Evolutionary conservation across 2,329 filamentous ascomycete species (phyloP).

Genomic region (Emericellopsis cladophorae): DNA sequence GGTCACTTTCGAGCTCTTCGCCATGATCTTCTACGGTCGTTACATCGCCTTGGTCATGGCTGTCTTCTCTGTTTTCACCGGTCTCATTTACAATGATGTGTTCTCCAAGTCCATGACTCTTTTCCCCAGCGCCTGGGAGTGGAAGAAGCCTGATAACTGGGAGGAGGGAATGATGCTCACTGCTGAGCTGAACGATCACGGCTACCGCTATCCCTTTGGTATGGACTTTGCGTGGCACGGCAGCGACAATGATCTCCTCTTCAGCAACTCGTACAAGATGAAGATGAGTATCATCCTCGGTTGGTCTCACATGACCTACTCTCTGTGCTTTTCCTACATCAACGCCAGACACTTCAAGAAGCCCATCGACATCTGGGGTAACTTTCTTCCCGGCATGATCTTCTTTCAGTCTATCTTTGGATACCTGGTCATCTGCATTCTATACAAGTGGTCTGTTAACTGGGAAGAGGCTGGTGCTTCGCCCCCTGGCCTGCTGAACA

Average conservation of each 20-base stretch:
- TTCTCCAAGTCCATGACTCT: slow-evolving; percentile 90
- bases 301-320: slow-evolving; percentile 99
- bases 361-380: slow-evolving; percentile 91
- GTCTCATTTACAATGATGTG: slow-evolving; percentile 92
- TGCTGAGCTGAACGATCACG: slow-evolving; percentile 51
- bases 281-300: slow-evolving; percentile 97
- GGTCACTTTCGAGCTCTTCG: slow-evolving; percentile 83
- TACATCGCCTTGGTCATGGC: slow-evolving; percentile 99
- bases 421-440: slow-evolving; percentile 83
- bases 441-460: slow-evolving; percentile 95
- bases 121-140: slow-evolving; percentile 85
- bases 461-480: slow-evolving; percentile 53
- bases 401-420: slow-evolving; percentile 99
- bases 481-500: slow-evolving; percentile 87
- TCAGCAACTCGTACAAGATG: slow-evolving; percentile 99
- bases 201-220: slow-evolving; percentile 88
- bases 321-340: slow-evolving; percentile 80
- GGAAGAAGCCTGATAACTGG: slow-evolving; percentile 54
- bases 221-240: slow-evolving; percentile 96
- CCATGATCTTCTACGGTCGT: slow-evolving; percentile 97
- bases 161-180: slow-evolving; percentile 49
- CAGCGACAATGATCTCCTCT: slow-evolving; percentile 86
- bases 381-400: slow-evolving; percentile 96
- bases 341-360: slow-evolving; percentile 93
- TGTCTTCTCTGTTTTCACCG: slow-evolving; percentile 91